phyloP scores from a whole-genome alignment of 306 rosid species.

The Begonia masoniana region DNA sequence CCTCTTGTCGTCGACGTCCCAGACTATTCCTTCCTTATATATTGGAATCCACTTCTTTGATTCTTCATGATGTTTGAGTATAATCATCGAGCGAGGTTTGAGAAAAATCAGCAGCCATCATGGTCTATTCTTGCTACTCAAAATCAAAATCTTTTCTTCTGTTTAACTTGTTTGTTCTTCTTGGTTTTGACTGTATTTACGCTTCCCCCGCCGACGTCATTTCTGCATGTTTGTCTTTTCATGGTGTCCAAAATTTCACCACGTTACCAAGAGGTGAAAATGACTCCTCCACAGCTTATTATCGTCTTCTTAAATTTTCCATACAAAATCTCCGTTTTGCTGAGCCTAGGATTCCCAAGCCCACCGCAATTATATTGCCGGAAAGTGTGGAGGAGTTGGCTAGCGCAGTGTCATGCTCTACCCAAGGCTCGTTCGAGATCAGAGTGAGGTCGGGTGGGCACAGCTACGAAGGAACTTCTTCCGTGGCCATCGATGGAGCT shows the following conservation, averaged over 20 bases:
- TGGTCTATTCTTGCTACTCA: too few species aligned
- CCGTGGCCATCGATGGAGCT: conserved; percentile 26
- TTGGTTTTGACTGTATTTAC: neutral
- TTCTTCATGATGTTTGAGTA: too few species aligned
- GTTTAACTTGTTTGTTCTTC: too few species aligned
- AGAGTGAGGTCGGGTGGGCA: conserved; percentile 66
- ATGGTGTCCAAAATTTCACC: conserved; percentile 46
- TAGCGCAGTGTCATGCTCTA: conserved; percentile 30
- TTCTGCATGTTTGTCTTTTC: conserved; percentile 32
- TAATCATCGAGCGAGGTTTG: too few species aligned
- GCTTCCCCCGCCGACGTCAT: conserved; percentile 9
- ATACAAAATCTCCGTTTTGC: conserved; percentile 56
- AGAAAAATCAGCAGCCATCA: too few species aligned
- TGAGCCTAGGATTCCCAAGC: conserved; percentile 8
- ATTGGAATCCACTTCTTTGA: too few species aligned
- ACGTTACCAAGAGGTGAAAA: conserved; percentile 14
- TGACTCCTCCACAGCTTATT: conserved; percentile 28
- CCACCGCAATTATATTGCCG: conserved; percentile 28
- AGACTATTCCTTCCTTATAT: too few species aligned
- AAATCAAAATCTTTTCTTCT: too few species aligned
- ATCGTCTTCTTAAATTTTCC: conserved; percentile 44
- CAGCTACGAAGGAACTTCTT: conserved; percentile 77
- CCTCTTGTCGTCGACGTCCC: too few species aligned
- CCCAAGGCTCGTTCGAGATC: conserved; percentile 21
- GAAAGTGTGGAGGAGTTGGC: conserved; percentile 38